phyloP scores from a whole-genome alignment of 192 early-diverging fungal genomes.

The Mortierella claussenii region DNA sequence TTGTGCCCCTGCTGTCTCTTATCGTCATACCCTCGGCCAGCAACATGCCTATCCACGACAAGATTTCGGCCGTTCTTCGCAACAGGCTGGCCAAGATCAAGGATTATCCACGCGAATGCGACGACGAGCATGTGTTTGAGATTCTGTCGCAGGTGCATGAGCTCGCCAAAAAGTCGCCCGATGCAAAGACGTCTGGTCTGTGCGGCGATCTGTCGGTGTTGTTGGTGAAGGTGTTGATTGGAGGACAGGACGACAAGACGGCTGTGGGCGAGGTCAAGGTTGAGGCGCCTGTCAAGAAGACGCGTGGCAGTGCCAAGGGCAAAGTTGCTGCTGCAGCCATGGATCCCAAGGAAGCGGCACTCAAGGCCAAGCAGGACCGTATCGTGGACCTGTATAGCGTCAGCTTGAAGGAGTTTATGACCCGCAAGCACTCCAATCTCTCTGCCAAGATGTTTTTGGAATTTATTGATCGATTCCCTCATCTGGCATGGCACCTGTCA shows the following conservation, averaged over 20 bases:
- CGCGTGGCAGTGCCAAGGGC: slow-evolving; percentile 16
- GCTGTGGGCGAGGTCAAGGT: slow-evolving; percentile 41
- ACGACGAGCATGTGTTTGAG: slow-evolving; percentile 65
- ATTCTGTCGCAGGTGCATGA: slow-evolving; percentile 77
- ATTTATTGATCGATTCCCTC: slow-evolving; percentile 68
- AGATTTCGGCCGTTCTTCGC: slow-evolving; percentile 70
- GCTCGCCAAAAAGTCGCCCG: slow-evolving; percentile 72
- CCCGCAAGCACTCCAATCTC: slow-evolving; percentile 76
- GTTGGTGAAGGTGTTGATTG: slow-evolving; percentile 67
- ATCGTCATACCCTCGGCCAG: slow-evolving; percentile 64
- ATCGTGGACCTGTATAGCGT: slow-evolving; percentile 64
- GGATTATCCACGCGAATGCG: slow-evolving; percentile 66
- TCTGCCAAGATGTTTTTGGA: slow-evolving; percentile 75
- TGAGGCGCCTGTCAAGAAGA: slow-evolving; percentile 32
- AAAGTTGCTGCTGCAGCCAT: slow-evolving; percentile 1
- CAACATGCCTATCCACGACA: slow-evolving; percentile 75
- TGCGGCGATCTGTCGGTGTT: slow-evolving; percentile 67
- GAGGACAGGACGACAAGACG: slow-evolving; percentile 58
- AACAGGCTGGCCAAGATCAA: slow-evolving; percentile 71
- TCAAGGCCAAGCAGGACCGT: slow-evolving; percentile 44
- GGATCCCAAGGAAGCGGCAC: slow-evolving; percentile 20
- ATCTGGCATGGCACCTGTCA: slow-evolving; percentile 70
- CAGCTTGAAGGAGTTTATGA: slow-evolving; percentile 78
- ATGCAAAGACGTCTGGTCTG: slow-evolving; percentile 61
- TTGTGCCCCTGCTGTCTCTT: slow-evolving; percentile 76